Percentiles rank a stretch among this genome's conserved stretches.
These are phyloP conservation scores for Tricholoma furcatifolium DNA, from an alignment of 768 basidiomycete species.

Conservation along the genomic window DNA sequence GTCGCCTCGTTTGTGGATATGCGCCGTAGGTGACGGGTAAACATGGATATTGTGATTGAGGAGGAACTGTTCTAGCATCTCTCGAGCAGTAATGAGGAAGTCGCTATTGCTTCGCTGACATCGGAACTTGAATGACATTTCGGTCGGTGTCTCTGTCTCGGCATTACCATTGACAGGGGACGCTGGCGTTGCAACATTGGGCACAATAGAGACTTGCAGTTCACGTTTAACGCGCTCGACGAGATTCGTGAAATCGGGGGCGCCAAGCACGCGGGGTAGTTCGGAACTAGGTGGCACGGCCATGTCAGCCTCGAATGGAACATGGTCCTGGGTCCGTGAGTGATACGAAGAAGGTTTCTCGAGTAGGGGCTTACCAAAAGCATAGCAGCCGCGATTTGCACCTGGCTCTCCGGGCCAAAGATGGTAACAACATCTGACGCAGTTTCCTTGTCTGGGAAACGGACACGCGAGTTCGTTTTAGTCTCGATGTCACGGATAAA, in stretches of 20 bases:
- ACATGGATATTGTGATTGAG: conserved; percentile 80
- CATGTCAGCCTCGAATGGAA: conserved; percentile 96
- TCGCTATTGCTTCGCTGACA: conserved; percentile 96
- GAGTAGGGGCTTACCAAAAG: conserved; percentile 60
- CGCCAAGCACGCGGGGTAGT: conserved; percentile 68
- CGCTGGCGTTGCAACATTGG: conserved; percentile 63
- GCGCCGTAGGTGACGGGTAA: conserved; percentile 76
- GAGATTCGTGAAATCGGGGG: conserved; percentile 83
- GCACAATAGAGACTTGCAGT: conserved; percentile 85
- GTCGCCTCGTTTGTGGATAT: conserved; percentile 83
- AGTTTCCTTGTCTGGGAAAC: conserved; percentile 90
- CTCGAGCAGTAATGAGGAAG: conserved; percentile 84
- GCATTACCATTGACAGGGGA: conserved; percentile 43
- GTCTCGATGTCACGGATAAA: conserved; percentile 97
- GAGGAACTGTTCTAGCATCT: conserved; percentile 91
- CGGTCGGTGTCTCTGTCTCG: conserved; percentile 56
- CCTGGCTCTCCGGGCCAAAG: conserved; percentile 95
- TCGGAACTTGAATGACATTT: conserved; percentile 92
- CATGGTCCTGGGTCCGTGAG: conserved; percentile 68
- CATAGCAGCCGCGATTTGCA: conserved; percentile 96
- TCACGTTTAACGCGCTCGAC: conserved; percentile 92
- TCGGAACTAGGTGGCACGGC: conserved; percentile 83
- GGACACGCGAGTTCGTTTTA: conserved; percentile 92
- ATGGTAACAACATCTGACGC: conserved; percentile 96
- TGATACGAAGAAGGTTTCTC: neutral